These are phyloP conservation scores for Aspergillus fumigatus DNA, from an alignment of 2,329 filamentous ascomycete species.

Conservation along the genomic window DNA sequence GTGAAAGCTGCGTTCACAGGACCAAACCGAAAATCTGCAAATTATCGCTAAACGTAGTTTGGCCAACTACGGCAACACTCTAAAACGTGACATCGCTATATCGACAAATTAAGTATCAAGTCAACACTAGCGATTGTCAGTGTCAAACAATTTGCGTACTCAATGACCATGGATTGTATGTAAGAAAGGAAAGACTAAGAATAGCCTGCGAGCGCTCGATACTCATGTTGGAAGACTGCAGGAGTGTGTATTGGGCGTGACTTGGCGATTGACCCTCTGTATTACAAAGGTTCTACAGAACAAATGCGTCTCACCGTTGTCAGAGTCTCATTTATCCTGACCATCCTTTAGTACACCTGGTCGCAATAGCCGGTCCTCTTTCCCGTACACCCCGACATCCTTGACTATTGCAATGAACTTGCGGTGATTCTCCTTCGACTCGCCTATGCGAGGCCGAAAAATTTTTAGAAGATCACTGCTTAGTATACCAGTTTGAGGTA, in stretches of 20 bases:
- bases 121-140: not conserved
- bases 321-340: constrained; percentile 3
- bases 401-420: constrained; percentile 43
- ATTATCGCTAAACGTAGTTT: not conserved
- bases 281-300: not conserved
- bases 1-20: no score
- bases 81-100: not conserved
- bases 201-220: not conserved
- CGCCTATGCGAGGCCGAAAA: constrained; percentile 41
- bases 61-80: not conserved
- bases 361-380: constrained; percentile 38
- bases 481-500: constrained; percentile 42
- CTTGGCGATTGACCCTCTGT: no score
- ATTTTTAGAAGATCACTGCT: constrained; percentile 42
- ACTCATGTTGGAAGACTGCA: not conserved
- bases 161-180: not conserved
- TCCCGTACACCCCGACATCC: constrained; percentile 40
- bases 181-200: not conserved
- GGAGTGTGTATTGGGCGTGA: not conserved
- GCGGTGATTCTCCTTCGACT: constrained; percentile 38
- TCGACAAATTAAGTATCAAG: not conserved
- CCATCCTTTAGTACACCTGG: constrained; percentile 30
- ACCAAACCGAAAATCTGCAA: no score
- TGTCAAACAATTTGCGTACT: not conserved
- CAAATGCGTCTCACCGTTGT: not conserved